Conservation (phyloP, 257 asterid genomes). For the Solanum paucissectum region DNA sequence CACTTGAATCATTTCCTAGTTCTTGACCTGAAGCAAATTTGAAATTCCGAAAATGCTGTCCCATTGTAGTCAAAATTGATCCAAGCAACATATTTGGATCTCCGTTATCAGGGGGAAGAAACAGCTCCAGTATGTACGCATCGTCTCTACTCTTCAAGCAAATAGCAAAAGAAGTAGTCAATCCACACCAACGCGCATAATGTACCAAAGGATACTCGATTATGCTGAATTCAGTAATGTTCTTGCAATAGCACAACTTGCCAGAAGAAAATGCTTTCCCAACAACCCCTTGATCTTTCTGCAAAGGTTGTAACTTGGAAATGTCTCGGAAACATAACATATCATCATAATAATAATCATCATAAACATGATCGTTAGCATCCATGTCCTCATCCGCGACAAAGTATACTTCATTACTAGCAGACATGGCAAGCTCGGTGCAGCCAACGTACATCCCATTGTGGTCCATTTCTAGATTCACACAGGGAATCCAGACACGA, state of each 20-base stretch:
- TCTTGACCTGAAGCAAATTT: slow-evolving; percentile 74
- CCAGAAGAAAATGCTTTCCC: slow-evolving; percentile 67
- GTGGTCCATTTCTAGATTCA: slow-evolving; percentile 67
- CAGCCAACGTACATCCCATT: slow-evolving; percentile 86
- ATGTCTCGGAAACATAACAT: slow-evolving; percentile 85
- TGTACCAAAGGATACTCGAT: slow-evolving; percentile 87
- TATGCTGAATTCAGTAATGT: slow-evolving; percentile 64
- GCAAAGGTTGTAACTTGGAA: slow-evolving; percentile 78
- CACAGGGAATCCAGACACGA: slow-evolving; percentile 92
- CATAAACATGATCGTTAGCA: background rate
- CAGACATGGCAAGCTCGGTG: slow-evolving; percentile 73
- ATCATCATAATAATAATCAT: slow-evolving; percentile 5
- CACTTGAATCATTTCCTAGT: slow-evolving; percentile 52
- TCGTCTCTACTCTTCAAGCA: slow-evolving; percentile 69
- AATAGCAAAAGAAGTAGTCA: slow-evolving; percentile 66
- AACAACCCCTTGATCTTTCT: slow-evolving; percentile 81
- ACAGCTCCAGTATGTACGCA: slow-evolving; percentile 60
- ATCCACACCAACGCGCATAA: slow-evolving; percentile 71
- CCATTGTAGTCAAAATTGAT: slow-evolving; percentile 60
- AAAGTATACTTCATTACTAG: slow-evolving; percentile 62
- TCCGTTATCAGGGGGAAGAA: slow-evolving; percentile 39
- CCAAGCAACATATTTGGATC: slow-evolving; percentile 42
- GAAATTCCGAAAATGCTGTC: slow-evolving; percentile 60
- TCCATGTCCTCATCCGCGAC: slow-evolving; percentile 54
- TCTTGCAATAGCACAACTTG: slow-evolving; percentile 48